Evolutionary conservation across 495 filamentous ascomycete genomes (phyloP), one percentile per base, ranked within the genome.

Genomic region (Schizothecium vesticola): DNA sequence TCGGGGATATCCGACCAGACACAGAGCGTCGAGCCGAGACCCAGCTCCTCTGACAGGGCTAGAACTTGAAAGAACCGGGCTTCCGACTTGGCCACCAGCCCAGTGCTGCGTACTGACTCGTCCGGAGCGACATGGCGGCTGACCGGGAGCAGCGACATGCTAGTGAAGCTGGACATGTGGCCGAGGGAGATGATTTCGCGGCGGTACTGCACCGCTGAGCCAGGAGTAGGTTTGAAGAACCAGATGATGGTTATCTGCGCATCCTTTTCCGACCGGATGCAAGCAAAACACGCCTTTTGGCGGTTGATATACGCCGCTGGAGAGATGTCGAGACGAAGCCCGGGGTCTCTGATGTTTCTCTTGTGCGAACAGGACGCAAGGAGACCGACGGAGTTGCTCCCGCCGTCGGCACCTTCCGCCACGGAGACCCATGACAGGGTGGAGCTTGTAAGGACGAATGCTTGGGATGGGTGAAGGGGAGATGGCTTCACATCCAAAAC

Each of bases 401-500:
- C 64, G 33, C 69, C 62, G 51, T 36, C 24, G n/a, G 43, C 56
- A 55, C 57, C 43, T 56, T 72, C 62, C 22, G 25, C 69, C 1
- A 31, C 70, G 6, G 61, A 62, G 11, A 80, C 62, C 80, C 78
- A 81, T 4, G 77, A 71, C 2, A 82, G 66, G 31, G 63, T 74
- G 24, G 71, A 74, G 62, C 81, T 86, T 9, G 87, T 90, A 57
- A 88, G 75, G 28, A 90, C 73, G 70, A 85, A 89, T 13, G 87
- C 74, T 25, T 88, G 82, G 9, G 81, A 82, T 5, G 69, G 63
- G 60, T 84, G 77, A n/a, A 76, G 72, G 22, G 78, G 70, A 61
- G 82, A 86, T 62, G 79, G 74, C 36, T 81, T 80, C 19, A 87
- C 64, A 62, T 84, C 83, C 24, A 90, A 69, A n/a, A 90, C 85